These are phyloP conservation scores for Daldinia childiae DNA, from an alignment of 495 filamentous ascomycete genomes.

Conservation along the genomic window DNA sequence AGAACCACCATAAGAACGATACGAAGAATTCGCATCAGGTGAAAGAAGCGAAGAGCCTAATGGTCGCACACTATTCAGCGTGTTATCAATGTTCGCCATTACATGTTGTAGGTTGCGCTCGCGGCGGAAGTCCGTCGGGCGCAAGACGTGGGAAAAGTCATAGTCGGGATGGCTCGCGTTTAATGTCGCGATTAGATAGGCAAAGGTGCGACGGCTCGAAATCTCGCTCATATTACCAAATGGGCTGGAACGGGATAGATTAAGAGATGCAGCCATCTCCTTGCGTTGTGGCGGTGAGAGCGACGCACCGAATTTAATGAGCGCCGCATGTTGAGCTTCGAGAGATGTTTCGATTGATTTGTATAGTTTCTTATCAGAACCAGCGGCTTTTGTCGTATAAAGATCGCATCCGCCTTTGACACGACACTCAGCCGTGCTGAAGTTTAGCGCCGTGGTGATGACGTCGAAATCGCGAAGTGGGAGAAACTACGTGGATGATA, in stretches of 20 bases:
- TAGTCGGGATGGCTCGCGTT: slow-evolving; percentile 98
- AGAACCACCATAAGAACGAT: slow-evolving; percentile 42
- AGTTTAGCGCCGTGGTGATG: slow-evolving; percentile 89
- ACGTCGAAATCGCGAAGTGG: slow-evolving; percentile 88
- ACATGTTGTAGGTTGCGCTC: slow-evolving; percentile 78
- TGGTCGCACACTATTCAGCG: slow-evolving; percentile 83
- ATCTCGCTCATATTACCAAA: slow-evolving; percentile 89
- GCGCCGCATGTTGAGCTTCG: slow-evolving; percentile 86
- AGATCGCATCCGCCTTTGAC: slow-evolving; percentile 92
- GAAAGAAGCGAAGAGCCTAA: slow-evolving; percentile 49
- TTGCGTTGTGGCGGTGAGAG: slow-evolving; percentile 78
- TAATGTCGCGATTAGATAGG: slow-evolving; percentile 96
- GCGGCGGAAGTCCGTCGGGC: slow-evolving; percentile 85
- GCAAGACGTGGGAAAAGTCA: slow-evolving; percentile 90
- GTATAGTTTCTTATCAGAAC: slow-evolving; percentile 95
- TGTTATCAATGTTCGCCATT: slow-evolving; percentile 86
- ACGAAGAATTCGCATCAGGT: slow-evolving; percentile 35
- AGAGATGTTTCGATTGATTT: slow-evolving; percentile 90
- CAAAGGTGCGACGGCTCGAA: slow-evolving; percentile 88
- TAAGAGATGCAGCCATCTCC: slow-evolving; percentile 67
- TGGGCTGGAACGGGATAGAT: slow-evolving; percentile 83
- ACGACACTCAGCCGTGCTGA: slow-evolving; percentile 89
- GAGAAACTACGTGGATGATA: slow-evolving; percentile 71
- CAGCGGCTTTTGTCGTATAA: slow-evolving; percentile 95
- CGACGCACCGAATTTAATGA: slow-evolving; percentile 80